A percentile compares a stretch with the other conserved stretches of the same genome.
Evolutionary conservation across 2,329 filamentous ascomycete species (phyloP).

Genomic region (Alternaria sp.): DNA sequence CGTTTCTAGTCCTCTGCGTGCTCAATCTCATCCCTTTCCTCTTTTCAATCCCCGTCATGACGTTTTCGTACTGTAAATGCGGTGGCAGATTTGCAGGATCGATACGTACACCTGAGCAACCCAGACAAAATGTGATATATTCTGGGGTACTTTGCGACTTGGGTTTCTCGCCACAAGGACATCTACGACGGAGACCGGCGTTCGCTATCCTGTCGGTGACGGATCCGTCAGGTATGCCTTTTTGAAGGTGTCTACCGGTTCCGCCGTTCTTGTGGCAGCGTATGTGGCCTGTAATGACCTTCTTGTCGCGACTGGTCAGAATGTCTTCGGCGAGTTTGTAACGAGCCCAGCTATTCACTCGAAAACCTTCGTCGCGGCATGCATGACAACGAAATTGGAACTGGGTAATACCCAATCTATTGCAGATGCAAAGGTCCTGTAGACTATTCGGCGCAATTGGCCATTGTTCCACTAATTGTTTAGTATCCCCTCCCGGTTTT

Average conservation of each 20-base stretch:
- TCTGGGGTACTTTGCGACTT: neutral
- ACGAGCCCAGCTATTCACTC: neutral
- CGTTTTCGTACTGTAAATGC: neutral
- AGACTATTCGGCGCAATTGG: neutral
- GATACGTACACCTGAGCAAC: slow-evolving; percentile 4
- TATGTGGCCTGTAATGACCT: neutral
- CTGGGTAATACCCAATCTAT: neutral
- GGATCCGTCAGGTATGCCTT: neutral
- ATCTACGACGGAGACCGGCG: neutral
- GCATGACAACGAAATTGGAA: neutral
- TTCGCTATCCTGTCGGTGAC: neutral
- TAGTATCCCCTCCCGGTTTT: neutral
- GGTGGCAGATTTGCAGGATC: neutral
- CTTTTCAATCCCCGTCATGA: neutral
- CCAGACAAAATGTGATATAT: slow-evolving; percentile 3
- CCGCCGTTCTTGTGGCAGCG: neutral
- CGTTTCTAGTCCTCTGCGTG: neutral
- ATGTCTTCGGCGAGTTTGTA: neutral
- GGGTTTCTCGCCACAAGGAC: slow-evolving; percentile 6
- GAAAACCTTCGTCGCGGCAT: neutral
- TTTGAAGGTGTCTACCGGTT: neutral
- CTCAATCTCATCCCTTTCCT: neutral
- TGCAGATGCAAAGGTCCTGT: neutral
- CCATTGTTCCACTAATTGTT: neutral
- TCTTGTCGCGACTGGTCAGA: neutral